A percentile compares a stretch with the other conserved stretches of the same genome.
These are phyloP conservation scores for Aspergillus bertholletiae DNA, from an alignment of 495 filamentous ascomycete genomes.

Conservation along the genomic window DNA sequence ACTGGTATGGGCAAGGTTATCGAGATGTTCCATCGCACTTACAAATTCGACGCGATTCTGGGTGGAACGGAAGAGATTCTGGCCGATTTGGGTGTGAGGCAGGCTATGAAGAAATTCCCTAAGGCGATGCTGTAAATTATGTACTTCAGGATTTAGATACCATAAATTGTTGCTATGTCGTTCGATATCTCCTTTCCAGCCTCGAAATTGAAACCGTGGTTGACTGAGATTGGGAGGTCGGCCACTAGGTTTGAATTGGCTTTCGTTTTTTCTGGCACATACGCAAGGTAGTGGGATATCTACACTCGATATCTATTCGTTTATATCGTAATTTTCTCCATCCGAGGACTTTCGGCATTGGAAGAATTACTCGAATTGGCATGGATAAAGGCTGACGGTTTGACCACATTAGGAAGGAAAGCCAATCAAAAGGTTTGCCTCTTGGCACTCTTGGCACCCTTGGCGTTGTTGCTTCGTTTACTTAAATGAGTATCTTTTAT, in stretches of 20 bases:
- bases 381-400: background rate
- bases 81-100: conserved; percentile 75
- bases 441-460: no score
- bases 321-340: no score
- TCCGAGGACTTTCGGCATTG: no score
- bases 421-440: no score
- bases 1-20: conserved; percentile 77
- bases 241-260: conserved; percentile 60
- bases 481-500: no score
- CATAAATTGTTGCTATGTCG: no score
- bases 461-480: no score
- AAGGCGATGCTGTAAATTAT: conserved; percentile 68
- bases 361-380: background rate
- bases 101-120: conserved; percentile 78
- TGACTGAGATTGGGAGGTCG: conserved; percentile 64
- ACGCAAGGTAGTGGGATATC: conserved; percentile 52
- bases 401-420: background rate
- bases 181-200: conserved; percentile 63
- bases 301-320: no score
- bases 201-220: conserved; percentile 70
- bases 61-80: conserved; percentile 84
- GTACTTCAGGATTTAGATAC: background rate
- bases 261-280: conserved; percentile 54
- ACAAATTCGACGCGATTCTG: conserved; percentile 87
- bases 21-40: conserved; percentile 78